phyloP scores from a whole-genome alignment of 2,329 filamentous ascomycete species.

The Chaetothyriales sp. region DNA sequence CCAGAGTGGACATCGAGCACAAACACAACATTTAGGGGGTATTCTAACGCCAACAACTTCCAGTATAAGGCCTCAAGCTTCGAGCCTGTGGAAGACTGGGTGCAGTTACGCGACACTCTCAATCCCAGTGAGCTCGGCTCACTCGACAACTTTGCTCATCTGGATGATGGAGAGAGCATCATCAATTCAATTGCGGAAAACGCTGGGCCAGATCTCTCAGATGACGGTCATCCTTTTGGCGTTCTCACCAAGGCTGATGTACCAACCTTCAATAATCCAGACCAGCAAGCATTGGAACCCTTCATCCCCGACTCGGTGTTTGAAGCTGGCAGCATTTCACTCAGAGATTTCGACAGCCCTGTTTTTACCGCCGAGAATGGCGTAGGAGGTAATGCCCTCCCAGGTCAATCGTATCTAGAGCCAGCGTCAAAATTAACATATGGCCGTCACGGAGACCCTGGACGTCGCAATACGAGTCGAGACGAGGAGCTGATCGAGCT shows the following conservation, averaged over 20 bases:
- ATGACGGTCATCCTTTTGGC: background rate
- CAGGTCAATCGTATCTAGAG: background rate
- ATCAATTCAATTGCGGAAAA: background rate
- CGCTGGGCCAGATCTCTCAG: background rate
- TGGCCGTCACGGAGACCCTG: background rate
- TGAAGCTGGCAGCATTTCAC: background rate
- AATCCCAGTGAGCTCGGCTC: background rate
- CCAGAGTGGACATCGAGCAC: background rate
- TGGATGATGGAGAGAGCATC: background rate
- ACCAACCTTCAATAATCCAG: background rate
- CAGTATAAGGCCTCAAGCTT: background rate
- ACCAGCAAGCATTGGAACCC: background rate
- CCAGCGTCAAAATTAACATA: background rate
- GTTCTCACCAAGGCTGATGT: background rate
- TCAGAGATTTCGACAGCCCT: background rate
- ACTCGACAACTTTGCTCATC: background rate
- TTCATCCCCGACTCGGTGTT: background rate
- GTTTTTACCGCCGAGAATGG: background rate
- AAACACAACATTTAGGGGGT: background rate
- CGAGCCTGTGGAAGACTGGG: background rate
- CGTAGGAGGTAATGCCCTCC: background rate
- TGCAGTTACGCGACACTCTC: background rate
- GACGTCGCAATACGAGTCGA: conserved; percentile 14
- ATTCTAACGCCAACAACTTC: background rate
- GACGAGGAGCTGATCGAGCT: conserved; percentile 30